Percentiles rank a stretch among this genome's conserved stretches.
These are phyloP conservation scores for Alternaria novae-zelandiae DNA, from an alignment of 2,329 filamentous ascomycete genomes.

Conservation along the genomic window DNA sequence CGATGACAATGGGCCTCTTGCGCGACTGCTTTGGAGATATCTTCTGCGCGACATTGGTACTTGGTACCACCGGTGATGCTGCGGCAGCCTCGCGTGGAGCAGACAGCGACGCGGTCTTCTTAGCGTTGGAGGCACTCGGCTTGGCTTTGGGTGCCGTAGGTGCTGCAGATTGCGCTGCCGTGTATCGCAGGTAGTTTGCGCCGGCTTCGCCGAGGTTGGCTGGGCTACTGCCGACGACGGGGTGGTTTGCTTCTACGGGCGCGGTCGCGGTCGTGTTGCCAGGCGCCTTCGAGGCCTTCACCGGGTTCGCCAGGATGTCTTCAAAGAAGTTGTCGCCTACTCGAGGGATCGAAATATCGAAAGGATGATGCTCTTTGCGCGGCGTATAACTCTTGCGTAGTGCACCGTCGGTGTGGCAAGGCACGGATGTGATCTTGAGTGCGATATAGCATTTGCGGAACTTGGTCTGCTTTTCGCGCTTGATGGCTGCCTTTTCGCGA, in stretches of 20 bases:
- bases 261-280: neutral
- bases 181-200: neutral
- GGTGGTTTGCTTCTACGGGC: neutral
- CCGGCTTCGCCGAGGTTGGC: neutral
- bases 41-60: no score
- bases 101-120: neutral
- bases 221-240: neutral
- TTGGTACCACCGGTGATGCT: neutral
- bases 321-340: slow-evolving; percentile 22
- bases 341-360: slow-evolving; percentile 14
- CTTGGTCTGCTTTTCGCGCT: neutral
- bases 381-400: neutral
- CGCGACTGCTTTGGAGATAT: neutral
- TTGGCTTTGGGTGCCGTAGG: neutral
- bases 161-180: neutral
- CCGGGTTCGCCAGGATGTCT: slow-evolving; percentile 2
- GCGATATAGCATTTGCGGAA: slow-evolving; percentile 22
- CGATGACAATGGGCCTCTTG: neutral
- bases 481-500: neutral
- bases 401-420: slow-evolving; percentile 9
- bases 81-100: neutral
- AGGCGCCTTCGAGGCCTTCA: neutral
- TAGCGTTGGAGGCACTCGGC: neutral
- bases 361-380: slow-evolving; percentile 4
- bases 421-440: slow-evolving; percentile 10